Conservation (phyloP, 345 rosid species). For the Rhodomyrtus tomentosa region DNA sequence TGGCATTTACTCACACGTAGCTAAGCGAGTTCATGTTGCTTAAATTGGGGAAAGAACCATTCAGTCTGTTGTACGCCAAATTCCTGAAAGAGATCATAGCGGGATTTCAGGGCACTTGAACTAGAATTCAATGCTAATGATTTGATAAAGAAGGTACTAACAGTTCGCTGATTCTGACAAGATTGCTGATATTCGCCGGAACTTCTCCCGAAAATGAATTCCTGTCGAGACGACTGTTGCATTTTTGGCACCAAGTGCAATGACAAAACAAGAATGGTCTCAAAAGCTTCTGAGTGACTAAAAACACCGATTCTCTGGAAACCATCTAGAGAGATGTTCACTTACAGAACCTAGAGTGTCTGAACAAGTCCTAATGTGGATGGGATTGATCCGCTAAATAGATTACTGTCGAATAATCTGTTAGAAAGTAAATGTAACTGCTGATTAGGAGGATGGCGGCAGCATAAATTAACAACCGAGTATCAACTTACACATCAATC, state of each 20-base stretch:
- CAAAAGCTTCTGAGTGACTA: not conserved
- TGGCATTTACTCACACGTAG: conserved; percentile 45
- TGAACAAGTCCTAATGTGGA: conserved; percentile 49
- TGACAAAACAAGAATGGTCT: conserved; percentile 2
- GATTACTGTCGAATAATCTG: conserved; percentile 75
- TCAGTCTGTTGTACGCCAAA: conserved; percentile 70
- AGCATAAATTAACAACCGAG: not conserved
- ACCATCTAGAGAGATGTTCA: conserved; percentile 7
- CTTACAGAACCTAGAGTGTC: conserved; percentile 96
- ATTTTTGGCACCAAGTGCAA: not conserved
- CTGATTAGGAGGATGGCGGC: not conserved
- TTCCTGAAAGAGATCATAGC: conserved; percentile 31
- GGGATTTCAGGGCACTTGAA: not conserved
- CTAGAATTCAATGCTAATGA: not conserved
- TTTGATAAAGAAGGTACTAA: conserved; percentile 17
- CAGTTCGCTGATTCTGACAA: conserved; percentile 61
- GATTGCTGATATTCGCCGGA: conserved; percentile 59
- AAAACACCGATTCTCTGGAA: not conserved
- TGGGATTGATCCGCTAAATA: conserved; percentile 52
- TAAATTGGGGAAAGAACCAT: conserved; percentile 71
- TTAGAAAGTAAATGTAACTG: not conserved
- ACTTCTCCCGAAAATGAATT: conserved; percentile 47
- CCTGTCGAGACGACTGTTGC: conserved; percentile 71
- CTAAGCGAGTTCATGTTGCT: conserved; percentile 47
- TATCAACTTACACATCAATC: not conserved